These are phyloP conservation scores for Schwanniomyces etchellsii DNA, from an alignment of 1,139 yeast species.

Conservation along the genomic window DNA sequence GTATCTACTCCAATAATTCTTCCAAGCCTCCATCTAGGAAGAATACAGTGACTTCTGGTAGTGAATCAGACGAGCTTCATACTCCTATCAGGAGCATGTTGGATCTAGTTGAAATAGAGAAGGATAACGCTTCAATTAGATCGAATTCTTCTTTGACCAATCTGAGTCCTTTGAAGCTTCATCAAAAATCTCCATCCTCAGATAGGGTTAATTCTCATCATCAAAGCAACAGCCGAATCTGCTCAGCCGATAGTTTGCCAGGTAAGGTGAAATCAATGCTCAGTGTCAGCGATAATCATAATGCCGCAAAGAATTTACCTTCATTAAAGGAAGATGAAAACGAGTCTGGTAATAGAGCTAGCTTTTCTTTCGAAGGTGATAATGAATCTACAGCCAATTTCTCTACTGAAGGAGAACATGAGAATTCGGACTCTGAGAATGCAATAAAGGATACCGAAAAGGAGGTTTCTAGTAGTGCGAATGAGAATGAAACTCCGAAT, in stretches of 20 bases:
- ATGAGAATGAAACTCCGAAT: neutral
- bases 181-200: neutral
- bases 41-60: constrained; percentile 18
- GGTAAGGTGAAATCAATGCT: constrained; percentile 12
- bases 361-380: neutral
- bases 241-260: neutral
- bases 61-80: constrained; percentile 15
- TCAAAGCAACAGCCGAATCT: neutral
- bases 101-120: constrained; percentile 19
- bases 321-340: constrained; percentile 17
- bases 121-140: constrained; percentile 17
- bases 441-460: constrained; percentile 1
- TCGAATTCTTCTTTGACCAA: constrained; percentile 25
- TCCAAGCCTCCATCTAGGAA: constrained; percentile 27
- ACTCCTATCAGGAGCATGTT: constrained; percentile 37
- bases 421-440: neutral
- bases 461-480: neutral
- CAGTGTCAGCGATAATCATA: constrained; percentile 6
- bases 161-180: constrained; percentile 7
- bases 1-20: constrained; percentile 14
- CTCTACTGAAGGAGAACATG: neutral
- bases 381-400: constrained; percentile 1
- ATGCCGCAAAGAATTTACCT: constrained; percentile 10
- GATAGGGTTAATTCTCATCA: neutral
- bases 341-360: constrained; percentile 1